Percentiles rank a stretch among this genome's conserved stretches.
Conservation (phyloP, 495 filamentous ascomycete species). For the Staphylotrichum longicolle region DNA sequence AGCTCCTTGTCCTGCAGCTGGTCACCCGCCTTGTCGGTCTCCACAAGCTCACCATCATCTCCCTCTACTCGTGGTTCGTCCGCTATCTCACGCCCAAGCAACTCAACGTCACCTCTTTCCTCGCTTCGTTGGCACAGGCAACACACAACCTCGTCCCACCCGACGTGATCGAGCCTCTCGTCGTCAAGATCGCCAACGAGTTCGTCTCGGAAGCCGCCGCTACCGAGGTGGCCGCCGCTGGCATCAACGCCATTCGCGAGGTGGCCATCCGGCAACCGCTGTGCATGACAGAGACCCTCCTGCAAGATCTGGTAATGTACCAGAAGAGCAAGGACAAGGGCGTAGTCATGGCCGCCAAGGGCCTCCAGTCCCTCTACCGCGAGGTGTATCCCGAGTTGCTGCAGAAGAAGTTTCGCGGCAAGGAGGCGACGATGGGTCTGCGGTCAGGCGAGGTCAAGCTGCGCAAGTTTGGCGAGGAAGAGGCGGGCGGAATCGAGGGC, state of each 20-base stretch:
- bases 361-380: constrained; percentile 82
- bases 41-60: constrained; percentile 69
- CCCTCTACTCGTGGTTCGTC: constrained; percentile 76
- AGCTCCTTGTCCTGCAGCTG: constrained; percentile 81
- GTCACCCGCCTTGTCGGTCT: constrained; percentile 87
- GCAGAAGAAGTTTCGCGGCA: constrained; percentile 85
- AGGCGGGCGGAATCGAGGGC: constrained; percentile 81
- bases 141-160: constrained; percentile 90
- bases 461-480: constrained; percentile 76
- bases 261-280: constrained; percentile 89
- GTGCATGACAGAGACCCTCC: constrained; percentile 88
- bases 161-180: constrained; percentile 84
- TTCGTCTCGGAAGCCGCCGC: constrained; percentile 96
- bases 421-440: constrained; percentile 84
- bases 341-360: constrained; percentile 94
- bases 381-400: constrained; percentile 88
- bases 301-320: constrained; percentile 97
- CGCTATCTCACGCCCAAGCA: constrained; percentile 88
- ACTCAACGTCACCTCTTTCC: constrained; percentile 87
- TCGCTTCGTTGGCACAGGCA: constrained; percentile 88
- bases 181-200: constrained; percentile 96
- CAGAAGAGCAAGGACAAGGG: constrained; percentile 97
- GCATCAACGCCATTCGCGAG: constrained; percentile 91
- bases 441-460: constrained; percentile 65
- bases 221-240: constrained; percentile 84